Percentiles rank a stretch among this genome's conserved stretches.
phyloP scores from a whole-genome alignment of 2,329 filamentous ascomycete genomes.

The Pseudogymnoascus sp. region DNA sequence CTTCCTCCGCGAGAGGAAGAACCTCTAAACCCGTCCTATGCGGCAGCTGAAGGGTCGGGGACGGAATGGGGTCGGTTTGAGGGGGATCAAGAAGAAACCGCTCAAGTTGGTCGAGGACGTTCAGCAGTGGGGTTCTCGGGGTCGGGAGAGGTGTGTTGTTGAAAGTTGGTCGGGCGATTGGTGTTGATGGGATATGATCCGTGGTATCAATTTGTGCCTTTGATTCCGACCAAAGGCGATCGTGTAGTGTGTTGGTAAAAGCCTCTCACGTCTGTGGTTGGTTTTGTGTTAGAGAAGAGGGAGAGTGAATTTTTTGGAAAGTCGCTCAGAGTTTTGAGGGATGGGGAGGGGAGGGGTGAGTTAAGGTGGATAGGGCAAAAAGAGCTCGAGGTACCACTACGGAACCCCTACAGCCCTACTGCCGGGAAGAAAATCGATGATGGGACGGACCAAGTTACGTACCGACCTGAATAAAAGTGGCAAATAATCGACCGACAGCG shows the following conservation, averaged over 20 bases:
- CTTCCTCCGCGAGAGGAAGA: constrained; percentile 99
- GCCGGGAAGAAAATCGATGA: not conserved
- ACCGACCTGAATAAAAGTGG: not conserved
- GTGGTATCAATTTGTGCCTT: constrained; percentile 53
- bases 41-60: constrained; percentile 82
- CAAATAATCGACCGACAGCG: not conserved
- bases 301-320: constrained; percentile 3
- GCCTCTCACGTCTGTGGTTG: not conserved
- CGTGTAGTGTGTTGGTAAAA: constrained; percentile 11
- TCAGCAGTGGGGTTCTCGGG: not conserved
- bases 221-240: constrained; percentile 55
- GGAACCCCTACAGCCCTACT: not conserved
- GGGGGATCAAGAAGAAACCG: constrained; percentile 44
- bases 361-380: not conserved
- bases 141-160: constrained; percentile 37
- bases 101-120: constrained; percentile 40
- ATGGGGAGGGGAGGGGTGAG: not conserved
- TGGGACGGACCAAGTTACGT: not conserved
- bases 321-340: not conserved
- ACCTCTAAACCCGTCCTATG: constrained; percentile 97
- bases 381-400: not conserved
- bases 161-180: constrained; percentile 55
- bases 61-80: constrained; percentile 46
- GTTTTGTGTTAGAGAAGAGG: not conserved
- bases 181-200: constrained; percentile 28